Conservation (phyloP, 768 basidiomycete species). For the Trametes cinnabarina region DNA sequence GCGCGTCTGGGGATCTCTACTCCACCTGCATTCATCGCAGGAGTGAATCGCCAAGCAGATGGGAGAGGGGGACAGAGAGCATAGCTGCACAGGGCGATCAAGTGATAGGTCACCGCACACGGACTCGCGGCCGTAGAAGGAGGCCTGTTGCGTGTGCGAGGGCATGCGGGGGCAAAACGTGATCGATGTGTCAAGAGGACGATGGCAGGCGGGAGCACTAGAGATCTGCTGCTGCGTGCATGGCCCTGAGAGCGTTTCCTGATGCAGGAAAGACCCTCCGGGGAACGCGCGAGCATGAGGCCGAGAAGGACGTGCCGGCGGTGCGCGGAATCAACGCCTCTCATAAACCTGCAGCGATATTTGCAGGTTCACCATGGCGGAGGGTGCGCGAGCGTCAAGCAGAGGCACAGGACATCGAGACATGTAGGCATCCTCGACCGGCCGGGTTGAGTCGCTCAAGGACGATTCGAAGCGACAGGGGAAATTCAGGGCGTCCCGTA, state of each 20-base stretch:
- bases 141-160: neutral
- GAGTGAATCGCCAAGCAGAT: neutral
- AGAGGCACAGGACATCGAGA: neutral
- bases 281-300: neutral
- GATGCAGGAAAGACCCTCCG: conserved; percentile 4
- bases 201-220: neutral
- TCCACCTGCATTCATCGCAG: conserved; percentile 7
- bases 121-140: neutral
- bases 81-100: neutral
- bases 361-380: no score
- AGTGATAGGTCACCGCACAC: neutral
- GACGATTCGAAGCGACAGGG: neutral
- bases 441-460: conserved; percentile 8
- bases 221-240: neutral
- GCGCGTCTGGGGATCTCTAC: neutral
- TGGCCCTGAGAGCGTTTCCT: neutral
- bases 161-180: conserved; percentile 5
- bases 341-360: neutral
- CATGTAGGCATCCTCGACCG: neutral
- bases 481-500: conserved; percentile 2
- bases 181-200: neutral
- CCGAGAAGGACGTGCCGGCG: neutral
- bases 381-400: neutral
- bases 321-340: neutral
- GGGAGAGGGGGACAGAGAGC: neutral